Percentiles rank a stretch among this genome's conserved stretches.
These are phyloP conservation scores for Verticillium klebahnii DNA, from an alignment of 2,329 filamentous ascomycete species.

Conservation along the genomic window DNA sequence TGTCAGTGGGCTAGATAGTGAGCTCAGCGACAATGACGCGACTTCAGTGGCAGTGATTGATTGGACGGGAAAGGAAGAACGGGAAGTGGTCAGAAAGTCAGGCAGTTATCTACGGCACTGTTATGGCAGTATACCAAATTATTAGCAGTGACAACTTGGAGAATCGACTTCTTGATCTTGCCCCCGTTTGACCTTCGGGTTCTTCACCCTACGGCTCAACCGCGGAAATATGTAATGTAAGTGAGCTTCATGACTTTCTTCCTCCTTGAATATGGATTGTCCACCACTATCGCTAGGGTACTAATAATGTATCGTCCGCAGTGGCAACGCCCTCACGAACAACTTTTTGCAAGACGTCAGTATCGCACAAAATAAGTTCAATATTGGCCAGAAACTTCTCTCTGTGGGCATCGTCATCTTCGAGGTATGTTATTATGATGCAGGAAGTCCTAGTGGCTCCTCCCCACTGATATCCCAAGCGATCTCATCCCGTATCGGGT, in stretches of 20 bases:
- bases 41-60: too few relatives aligned
- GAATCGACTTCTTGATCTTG: constrained; percentile 39
- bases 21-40: too few relatives aligned
- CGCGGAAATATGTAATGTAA: constrained; percentile 31
- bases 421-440: constrained; percentile 18
- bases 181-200: constrained; percentile 41
- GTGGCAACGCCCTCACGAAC: constrained; percentile 10
- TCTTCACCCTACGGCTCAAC: constrained; percentile 36
- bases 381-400: constrained; percentile 45
- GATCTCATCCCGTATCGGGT: constrained; percentile 41
- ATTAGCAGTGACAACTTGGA: constrained; percentile 13
- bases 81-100: too few relatives aligned
- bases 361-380: constrained; percentile 46
- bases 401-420: constrained; percentile 42
- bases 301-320: not conserved
- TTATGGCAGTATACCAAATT: too few relatives aligned
- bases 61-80: too few relatives aligned
- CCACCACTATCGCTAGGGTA: not conserved
- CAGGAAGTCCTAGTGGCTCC: too few relatives aligned
- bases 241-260: too few relatives aligned
- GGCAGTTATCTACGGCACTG: too few relatives aligned
- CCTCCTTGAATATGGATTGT: not conserved
- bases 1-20: too few relatives aligned
- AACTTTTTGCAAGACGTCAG: constrained; percentile 43
- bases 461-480: too few relatives aligned